Base-by-base conservation (phyloP, 2,329 filamentous ascomycete species). In the Pyrenochaeta sp. region DNA sequence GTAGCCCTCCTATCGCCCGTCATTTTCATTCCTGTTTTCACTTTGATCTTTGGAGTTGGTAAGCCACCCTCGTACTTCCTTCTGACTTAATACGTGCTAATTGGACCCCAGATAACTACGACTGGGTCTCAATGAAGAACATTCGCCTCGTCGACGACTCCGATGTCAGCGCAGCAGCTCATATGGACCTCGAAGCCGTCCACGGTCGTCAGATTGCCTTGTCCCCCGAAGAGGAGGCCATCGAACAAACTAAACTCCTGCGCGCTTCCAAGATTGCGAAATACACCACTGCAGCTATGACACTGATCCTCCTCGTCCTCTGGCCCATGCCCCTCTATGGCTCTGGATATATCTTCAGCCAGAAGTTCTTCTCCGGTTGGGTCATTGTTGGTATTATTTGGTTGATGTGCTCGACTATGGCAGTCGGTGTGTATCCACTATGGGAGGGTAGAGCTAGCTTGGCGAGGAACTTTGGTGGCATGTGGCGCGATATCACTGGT, bases 311-410 rank as follows among this genome's bases (percentile, higher is more conserved):
- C 45, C 79, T 97, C 0, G 81, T 97, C 1, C 83, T 97, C 14
- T 96, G 92, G 92, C 92, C 92, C 0, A 94, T 97, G 83, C 92
- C 92, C 0, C 87, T 97, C 83, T 97, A 95, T 68, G 92, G 91
- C 15, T 83, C 83, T 0, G 85, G 85, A 0, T 97, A 97, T 71
- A 85, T 96, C 53, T 96, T 95, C 77, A 87, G 83, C 72, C 88
- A 90, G 78, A 81, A 80, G 5, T 95, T 95, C 80, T 95, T 94
- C 76, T 90, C 89, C 0, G 90, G 90, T 43, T 93, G 90, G 90
- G 86, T 92, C 11, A 81, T 86, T 1, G 71, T 75, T 3, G 72
- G 72, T 10, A 90, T 95, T 50, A 82, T 93, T 42, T 94, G 91
- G 91, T 82, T 94, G 54, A 90, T 92, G 74, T 85, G 85, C 64